Evolutionary conservation across 371 early-diverging fungal genomes (phyloP), one percentile per base, ranked within the genome.

Genomic region (Mucor circinelloides): DNA sequence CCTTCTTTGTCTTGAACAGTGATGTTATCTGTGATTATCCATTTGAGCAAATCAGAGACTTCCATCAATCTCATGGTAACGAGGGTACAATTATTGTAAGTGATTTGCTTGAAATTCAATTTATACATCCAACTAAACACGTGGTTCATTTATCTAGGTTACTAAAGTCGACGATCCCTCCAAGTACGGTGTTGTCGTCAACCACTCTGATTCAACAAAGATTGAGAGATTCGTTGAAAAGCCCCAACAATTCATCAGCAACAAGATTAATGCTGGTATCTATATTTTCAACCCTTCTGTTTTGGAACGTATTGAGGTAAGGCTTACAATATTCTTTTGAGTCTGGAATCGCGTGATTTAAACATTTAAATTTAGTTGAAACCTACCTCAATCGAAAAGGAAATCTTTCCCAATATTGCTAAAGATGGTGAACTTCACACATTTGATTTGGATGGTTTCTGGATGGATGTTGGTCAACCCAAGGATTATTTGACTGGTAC

Each of bases 391-490:
- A 98, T 98, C 66, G 99, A 99, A 81, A 98, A 95, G 79, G 99
- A 99, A 76, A 87, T 98, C 7, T 99, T 99, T 85, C 99, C 99
- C 19, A 65, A 55, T 57, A 95, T 99, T 91, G 99, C 98, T 17
- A 74, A 79, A 27, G 94, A 93, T 61, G 75, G 78, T 17, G 87
- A 94, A 74, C 87, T 99, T 28, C 54, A 54, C 4, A 54, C 54
- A 27, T 54, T 54, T 54, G 21, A 54, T 54, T 28, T 54, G 38
- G 91, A 96, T 58, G 99, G 99, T 60, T 99, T 94, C 90, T 99
- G 99, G 99, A 97, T 97, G 97, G 99, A 99, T 78, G 99, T 99
- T 52, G 99, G 99, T 34, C 99, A 99, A 83, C 99, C 99, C 70
- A 95, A 94, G 76, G 99, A 99, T 81, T 99, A 95, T 80, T 83